Evolutionary conservation across 1,284 basidiomycete species (phyloP).

Genomic region (Limonomyces culmigenus): DNA sequence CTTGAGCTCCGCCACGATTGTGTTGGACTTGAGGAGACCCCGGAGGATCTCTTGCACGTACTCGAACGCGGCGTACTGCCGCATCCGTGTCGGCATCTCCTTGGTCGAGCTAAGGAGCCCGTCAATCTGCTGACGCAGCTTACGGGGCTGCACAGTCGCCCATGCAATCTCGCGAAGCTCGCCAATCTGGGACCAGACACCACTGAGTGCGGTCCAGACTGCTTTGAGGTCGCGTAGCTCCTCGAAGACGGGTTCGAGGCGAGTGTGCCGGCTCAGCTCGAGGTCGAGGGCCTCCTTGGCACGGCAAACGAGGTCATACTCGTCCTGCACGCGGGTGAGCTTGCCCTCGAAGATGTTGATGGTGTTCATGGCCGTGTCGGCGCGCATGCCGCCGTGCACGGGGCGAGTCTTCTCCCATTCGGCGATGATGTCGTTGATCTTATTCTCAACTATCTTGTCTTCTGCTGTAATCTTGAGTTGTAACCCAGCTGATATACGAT

Average conservation of each 20-base stretch:
- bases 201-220: slow-evolving; percentile 97
- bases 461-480: slow-evolving; percentile 99
- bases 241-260: slow-evolving; percentile 86
- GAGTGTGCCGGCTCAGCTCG: slow-evolving; percentile 79
- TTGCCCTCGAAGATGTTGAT: slow-evolving; percentile 91
- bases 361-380: slow-evolving; percentile 88
- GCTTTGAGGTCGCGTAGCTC: slow-evolving; percentile 93
- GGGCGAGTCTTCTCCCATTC: slow-evolving; percentile 97
- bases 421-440: slow-evolving; percentile 73
- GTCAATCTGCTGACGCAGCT: slow-evolving; percentile 89
- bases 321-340: slow-evolving; percentile 78
- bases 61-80: slow-evolving; percentile 98
- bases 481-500: slow-evolving; percentile 56
- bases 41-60: slow-evolving; percentile 89
- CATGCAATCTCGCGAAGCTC: slow-evolving; percentile 84
- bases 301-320: slow-evolving; percentile 84
- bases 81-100: slow-evolving; percentile 98
- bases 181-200: slow-evolving; percentile 87
- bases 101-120: slow-evolving; percentile 79
- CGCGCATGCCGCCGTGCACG: slow-evolving; percentile 89
- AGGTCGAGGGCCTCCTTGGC: slow-evolving; percentile 96
- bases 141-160: slow-evolving; percentile 88
- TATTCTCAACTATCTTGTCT: slow-evolving; percentile 93
- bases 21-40: slow-evolving; percentile 78
- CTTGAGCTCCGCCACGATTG: slow-evolving; percentile 83